Evolutionary conservation across 2,329 filamentous ascomycete genomes (phyloP), one percentile per base, ranked within the genome.

Genomic region (Cordyceps tenuipes): DNA sequence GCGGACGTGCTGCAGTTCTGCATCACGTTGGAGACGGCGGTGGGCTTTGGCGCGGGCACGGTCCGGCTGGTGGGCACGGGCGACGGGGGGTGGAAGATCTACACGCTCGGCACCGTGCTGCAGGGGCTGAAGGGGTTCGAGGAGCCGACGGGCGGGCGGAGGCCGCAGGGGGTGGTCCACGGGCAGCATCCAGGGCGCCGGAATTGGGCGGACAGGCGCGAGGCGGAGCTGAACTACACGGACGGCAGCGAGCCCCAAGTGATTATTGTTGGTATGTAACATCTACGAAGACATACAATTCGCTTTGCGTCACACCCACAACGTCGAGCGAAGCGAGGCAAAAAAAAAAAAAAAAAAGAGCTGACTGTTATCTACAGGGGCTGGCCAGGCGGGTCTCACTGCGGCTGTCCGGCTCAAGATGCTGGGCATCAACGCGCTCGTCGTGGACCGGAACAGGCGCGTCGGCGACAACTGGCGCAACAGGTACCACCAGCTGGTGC

Each of bases 401-500:
- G 69, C 71, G 4, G 77, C 77, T 3, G 78, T 77, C 13, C 75
- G 76, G 23, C 70, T 80, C 34, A 79, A 79, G 62, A 73, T 76
- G 68, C 70, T 81, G 17, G 70, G 73, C 2, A 68, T 81, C 4
- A 70, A 75, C 29, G 70, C 73, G 1, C 66, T 81, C 34, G 61
- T 81, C 34, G 69, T 81, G 52, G 79, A 81, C 57, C 68, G 68
- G 3, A 77, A 76, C 61, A 67, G 73, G 13, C 62, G 64, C 4
- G 61, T 69, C 13, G 67, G 84, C 7, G 82, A 86, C 68, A 83
- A 80, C 65, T 87, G 84, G 84, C 75, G 82, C 41, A 77, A 76
- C 21, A 73, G 84, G 21, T 86, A 86, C 63, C 78, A 75, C 60
- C 75, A 78, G 54, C 76, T 79, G 6, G 75, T 87, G 0, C 78